Evolutionary conservation across 1,284 basidiomycete species (phyloP).

Genomic region (Volvariella volvacea): DNA sequence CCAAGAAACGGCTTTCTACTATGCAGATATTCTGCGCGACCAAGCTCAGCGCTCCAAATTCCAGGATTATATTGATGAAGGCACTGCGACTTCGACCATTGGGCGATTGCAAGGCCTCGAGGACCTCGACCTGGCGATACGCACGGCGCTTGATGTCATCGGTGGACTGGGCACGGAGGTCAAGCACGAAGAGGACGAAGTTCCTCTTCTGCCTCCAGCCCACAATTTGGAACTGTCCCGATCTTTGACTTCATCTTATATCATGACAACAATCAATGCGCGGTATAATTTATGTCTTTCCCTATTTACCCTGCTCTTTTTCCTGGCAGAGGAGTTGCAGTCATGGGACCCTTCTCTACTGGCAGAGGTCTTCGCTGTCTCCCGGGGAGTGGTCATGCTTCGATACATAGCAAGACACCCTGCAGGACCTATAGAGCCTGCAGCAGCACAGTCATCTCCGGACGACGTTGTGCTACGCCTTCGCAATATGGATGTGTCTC

Average conservation of each 20-base stretch:
- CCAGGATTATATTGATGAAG: conserved; percentile 49
- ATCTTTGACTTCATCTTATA: conserved; percentile 56
- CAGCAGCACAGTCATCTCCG: conserved; percentile 20
- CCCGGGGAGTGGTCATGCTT: conserved; percentile 64
- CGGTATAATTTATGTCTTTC: conserved; percentile 68
- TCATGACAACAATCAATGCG: conserved; percentile 53
- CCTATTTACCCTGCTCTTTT: conserved; percentile 64
- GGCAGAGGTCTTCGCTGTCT: conserved; percentile 72
- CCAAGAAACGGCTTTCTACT: conserved; percentile 70
- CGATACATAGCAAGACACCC: conserved; percentile 55
- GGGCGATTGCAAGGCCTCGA: conserved; percentile 49
- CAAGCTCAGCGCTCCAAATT: conserved; percentile 47
- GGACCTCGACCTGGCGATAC: conserved; percentile 49
- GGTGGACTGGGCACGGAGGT: conserved; percentile 63
- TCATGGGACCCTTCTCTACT: conserved; percentile 60
- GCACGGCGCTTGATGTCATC: conserved; percentile 56
- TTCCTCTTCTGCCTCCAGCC: conserved; percentile 45
- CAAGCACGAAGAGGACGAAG: conserved; percentile 68
- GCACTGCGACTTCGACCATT: conserved; percentile 50
- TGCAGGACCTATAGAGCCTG: conserved; percentile 24
- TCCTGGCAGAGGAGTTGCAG: conserved; percentile 54
- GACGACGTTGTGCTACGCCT: conserved; percentile 64
- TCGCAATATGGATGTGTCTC: conserved; percentile 66
- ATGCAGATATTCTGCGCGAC: conserved; percentile 67
- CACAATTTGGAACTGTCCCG: conserved; percentile 53